phyloP scores from a whole-genome alignment of 75 land plant species.

The Ceratopteris richardii region DNA sequence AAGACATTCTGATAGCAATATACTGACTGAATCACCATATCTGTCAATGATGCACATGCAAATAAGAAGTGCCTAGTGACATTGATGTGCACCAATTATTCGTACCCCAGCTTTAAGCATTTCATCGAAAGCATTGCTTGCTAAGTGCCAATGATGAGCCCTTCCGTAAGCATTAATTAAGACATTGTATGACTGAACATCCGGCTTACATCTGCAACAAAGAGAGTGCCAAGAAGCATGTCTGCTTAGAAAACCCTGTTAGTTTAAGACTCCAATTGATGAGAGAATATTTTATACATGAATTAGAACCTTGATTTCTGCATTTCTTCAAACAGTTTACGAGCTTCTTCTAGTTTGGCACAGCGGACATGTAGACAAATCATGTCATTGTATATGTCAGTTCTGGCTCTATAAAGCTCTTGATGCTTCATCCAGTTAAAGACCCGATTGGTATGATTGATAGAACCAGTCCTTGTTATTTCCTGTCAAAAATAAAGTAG shows the following conservation, averaged over 20 bases:
- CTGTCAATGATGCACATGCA: too few relatives aligned
- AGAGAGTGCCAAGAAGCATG: too few relatives aligned
- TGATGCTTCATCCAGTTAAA: slow-evolving; percentile 95
- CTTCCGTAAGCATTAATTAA: slow-evolving; percentile 87
- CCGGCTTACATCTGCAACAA: slow-evolving; percentile 77
- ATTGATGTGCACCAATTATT: not conserved
- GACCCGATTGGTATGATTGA: slow-evolving; percentile 60
- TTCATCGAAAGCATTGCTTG: slow-evolving; percentile 81
- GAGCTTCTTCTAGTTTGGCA: slow-evolving; percentile 66
- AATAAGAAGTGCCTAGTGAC: too few relatives aligned
- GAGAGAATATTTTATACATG: too few relatives aligned
- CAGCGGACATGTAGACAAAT: slow-evolving; percentile 85
- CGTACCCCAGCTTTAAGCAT: slow-evolving; percentile 94
- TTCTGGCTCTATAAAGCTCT: slow-evolving; percentile 72
- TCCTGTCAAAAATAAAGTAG: slow-evolving; percentile 45
- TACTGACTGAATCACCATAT: too few relatives aligned
- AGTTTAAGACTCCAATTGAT: not conserved
- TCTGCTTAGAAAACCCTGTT: too few relatives aligned
- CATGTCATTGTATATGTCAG: slow-evolving; percentile 87
- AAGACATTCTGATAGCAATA: too few relatives aligned
- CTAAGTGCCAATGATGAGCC: slow-evolving; percentile 91
- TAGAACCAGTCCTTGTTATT: slow-evolving; percentile 55
- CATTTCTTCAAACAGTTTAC: slow-evolving; percentile 90
- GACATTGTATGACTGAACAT: slow-evolving; percentile 93
- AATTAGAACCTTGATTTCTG: slow-evolving; percentile 79